Percentiles rank a stretch among this genome's conserved stretches.
Conservation (phyloP, 2,329 filamentous ascomycete genomes). For the Alternaria triticimaculans region DNA sequence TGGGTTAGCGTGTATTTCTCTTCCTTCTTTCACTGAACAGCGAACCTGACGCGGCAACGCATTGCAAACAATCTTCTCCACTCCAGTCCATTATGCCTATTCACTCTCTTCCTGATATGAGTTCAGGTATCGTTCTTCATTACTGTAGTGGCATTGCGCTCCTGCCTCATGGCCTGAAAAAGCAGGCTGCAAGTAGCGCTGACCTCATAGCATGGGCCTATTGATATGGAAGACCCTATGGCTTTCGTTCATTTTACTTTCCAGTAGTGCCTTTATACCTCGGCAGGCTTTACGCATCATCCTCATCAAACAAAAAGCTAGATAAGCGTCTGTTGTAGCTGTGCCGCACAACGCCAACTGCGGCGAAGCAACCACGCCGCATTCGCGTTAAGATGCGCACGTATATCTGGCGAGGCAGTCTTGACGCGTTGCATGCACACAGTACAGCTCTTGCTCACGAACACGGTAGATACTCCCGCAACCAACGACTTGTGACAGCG, state of each 20-base stretch:
- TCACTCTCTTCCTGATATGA: neutral
- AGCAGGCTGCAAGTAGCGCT: neutral
- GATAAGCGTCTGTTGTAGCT: neutral
- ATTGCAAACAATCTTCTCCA: neutral
- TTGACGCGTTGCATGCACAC: neutral
- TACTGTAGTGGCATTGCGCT: neutral
- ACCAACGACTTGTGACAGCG: neutral
- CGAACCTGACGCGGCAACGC: neutral
- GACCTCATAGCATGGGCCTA: neutral
- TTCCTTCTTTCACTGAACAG: neutral
- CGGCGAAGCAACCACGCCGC: slow-evolving; percentile 6
- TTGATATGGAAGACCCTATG: neutral
- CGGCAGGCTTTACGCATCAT: neutral
- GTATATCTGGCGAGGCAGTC: neutral
- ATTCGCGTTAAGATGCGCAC: neutral
- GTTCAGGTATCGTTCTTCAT: neutral
- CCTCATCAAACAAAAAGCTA: neutral
- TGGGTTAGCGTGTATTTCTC: neutral
- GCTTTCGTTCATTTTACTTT: neutral
- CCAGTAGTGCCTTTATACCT: neutral
- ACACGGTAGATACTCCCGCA: neutral
- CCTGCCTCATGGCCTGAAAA: neutral
- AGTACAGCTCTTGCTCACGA: neutral
- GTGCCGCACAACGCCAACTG: neutral
- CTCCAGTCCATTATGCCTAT: neutral